A percentile compares a stretch with the other conserved stretches of the same genome.
These are phyloP conservation scores for Yamadazyma scolyti DNA, from an alignment of 805 yeast genomes.

Conservation along the genomic window DNA sequence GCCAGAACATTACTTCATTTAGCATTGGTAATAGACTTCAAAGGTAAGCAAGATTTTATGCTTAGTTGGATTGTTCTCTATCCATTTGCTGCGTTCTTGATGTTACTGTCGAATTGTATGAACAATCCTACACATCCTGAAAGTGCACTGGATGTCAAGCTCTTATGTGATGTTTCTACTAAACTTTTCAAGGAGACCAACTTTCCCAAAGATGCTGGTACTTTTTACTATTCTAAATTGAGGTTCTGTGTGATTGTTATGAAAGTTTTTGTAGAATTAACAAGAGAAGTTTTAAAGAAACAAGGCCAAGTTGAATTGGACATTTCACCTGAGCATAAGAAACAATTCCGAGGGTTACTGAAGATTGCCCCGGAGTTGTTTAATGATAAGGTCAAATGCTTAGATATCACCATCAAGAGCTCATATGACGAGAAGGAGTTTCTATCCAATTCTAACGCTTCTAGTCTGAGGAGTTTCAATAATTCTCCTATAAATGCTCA, in stretches of 20 bases:
- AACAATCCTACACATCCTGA: slow-evolving; percentile 18
- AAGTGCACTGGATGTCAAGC: slow-evolving; percentile 16
- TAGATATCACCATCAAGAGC: background rate
- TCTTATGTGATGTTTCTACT: slow-evolving; percentile 15
- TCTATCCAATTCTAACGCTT: too few relatives aligned
- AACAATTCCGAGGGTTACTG: slow-evolving; percentile 7
- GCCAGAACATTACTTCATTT: slow-evolving; percentile 27
- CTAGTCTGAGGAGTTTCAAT: too few relatives aligned
- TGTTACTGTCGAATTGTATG: slow-evolving; percentile 22
- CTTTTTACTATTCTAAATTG: slow-evolving; percentile 2
- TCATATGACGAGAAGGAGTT: background rate
- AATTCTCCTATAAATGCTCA: too few relatives aligned
- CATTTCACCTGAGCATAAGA: background rate
- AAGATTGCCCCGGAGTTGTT: slow-evolving; percentile 10
- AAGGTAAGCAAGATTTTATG: slow-evolving; percentile 11
- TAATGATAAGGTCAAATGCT: background rate
- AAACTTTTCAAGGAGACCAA: slow-evolving; percentile 5
- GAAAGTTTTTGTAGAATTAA: slow-evolving; percentile 10
- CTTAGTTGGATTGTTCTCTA: slow-evolving; percentile 18
- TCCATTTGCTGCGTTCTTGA: slow-evolving; percentile 25
- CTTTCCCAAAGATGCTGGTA: slow-evolving; percentile 3
- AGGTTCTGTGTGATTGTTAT: slow-evolving; percentile 6
- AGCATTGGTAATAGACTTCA: slow-evolving; percentile 12
- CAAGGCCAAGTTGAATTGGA: slow-evolving; percentile 1
- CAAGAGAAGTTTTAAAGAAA: slow-evolving; percentile 6